These are phyloP conservation scores for Udeniomyces megalosporus DNA, from an alignment of 768 basidiomycete genomes.

Conservation along the genomic window DNA sequence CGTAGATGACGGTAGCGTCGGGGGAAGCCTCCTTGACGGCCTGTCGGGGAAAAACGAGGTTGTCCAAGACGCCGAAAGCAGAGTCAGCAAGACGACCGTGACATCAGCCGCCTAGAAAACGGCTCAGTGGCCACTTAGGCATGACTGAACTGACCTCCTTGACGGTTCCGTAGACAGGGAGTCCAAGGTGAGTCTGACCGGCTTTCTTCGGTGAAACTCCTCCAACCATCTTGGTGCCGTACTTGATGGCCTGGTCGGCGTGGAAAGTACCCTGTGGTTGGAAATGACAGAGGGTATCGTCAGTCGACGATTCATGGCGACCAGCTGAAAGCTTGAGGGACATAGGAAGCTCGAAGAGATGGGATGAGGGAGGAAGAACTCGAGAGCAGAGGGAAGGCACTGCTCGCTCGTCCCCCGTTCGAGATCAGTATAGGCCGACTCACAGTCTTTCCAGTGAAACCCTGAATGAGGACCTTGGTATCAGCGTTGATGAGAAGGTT, in stretches of 20 bases:
- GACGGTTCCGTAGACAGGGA: slow-evolving; percentile 85
- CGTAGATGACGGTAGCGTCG: slow-evolving; percentile 91
- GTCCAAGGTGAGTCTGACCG: slow-evolving; percentile 81
- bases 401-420: no score
- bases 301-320: no score
- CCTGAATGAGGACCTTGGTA: slow-evolving; percentile 80
- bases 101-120: neutral
- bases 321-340: neutral
- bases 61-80: neutral
- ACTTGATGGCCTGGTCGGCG: slow-evolving; percentile 68
- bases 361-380: no score
- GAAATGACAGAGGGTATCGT: no score
- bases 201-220: slow-evolving; percentile 88
- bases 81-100: neutral
- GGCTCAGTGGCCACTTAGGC: neutral
- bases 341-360: neutral
- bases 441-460: slow-evolving; percentile 87
- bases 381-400: neutral
- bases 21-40: slow-evolving; percentile 73
- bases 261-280: slow-evolving; percentile 74
- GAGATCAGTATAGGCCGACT: slow-evolving; percentile 21
- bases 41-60: slow-evolving; percentile 32
- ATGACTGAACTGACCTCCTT: slow-evolving; percentile 48
- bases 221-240: slow-evolving; percentile 83
- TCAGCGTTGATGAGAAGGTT: slow-evolving; percentile 33